Conservation (phyloP, 495 filamentous ascomycete species). For the Thozetella sp. region DNA sequence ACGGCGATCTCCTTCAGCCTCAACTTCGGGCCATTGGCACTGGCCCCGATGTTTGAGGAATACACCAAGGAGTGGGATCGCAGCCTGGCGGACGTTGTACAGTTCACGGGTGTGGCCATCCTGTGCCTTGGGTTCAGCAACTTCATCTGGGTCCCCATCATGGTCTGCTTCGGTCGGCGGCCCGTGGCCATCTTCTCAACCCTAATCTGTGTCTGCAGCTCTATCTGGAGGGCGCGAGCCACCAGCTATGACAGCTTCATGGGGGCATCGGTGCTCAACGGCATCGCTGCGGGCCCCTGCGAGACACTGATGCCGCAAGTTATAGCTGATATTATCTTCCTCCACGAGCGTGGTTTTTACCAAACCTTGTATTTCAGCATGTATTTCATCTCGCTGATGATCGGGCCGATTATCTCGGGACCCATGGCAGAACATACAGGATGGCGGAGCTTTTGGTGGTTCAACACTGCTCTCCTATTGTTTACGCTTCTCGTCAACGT, state of each 20-base stretch:
- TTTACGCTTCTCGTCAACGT: slow-evolving; percentile 47
- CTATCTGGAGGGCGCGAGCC: slow-evolving; percentile 62
- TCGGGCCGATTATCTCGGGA: slow-evolving; percentile 59
- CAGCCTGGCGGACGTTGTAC: slow-evolving; percentile 16
- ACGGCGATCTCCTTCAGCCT: slow-evolving; percentile 50
- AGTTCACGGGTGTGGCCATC: slow-evolving; percentile 58
- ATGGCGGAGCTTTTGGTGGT: slow-evolving; percentile 59
- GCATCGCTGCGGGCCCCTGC: slow-evolving; percentile 58
- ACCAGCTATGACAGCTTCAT: slow-evolving; percentile 61
- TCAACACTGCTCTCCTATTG: slow-evolving; percentile 50
- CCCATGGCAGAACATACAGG: slow-evolving; percentile 55
- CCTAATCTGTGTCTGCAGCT: slow-evolving; percentile 56
- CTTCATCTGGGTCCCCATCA: slow-evolving; percentile 65
- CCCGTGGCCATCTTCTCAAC: slow-evolving; percentile 59
- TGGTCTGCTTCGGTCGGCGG: slow-evolving; percentile 59
- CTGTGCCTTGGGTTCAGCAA: slow-evolving; percentile 67
- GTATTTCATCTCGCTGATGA: slow-evolving; percentile 45
- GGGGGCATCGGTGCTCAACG: slow-evolving; percentile 65
- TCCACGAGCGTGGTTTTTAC: slow-evolving; percentile 66
- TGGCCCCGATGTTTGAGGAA: slow-evolving; percentile 55
- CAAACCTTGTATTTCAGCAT: slow-evolving; percentile 65
- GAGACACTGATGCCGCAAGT: slow-evolving; percentile 62
- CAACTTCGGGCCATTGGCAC: slow-evolving; percentile 56
- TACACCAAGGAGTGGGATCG: slow-evolving; percentile 48
- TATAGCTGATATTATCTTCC: slow-evolving; percentile 66